These are phyloP conservation scores for Ceriops decandra DNA, from an alignment of 345 rosid species.

Conservation along the genomic window DNA sequence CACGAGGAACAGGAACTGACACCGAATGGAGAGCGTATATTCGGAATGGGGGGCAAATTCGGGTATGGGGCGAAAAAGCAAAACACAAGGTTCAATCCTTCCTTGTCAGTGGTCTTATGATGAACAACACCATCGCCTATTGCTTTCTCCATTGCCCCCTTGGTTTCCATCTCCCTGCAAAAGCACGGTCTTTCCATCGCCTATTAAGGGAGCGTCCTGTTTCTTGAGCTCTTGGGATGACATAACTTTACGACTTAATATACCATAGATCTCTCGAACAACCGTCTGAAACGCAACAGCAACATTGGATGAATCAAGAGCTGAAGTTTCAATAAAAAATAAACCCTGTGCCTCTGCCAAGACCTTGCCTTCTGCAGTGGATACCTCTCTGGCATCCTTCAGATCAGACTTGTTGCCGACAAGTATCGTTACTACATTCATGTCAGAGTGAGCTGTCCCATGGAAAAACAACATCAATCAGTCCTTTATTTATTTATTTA, in stretches of 20 bases:
- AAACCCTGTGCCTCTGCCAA: constrained; percentile 21
- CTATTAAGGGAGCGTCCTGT: constrained; percentile 14
- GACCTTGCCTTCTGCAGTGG: constrained; percentile 16
- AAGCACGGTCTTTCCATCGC: constrained; percentile 16
- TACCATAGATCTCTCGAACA: constrained; percentile 19
- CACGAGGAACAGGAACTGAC: too few species aligned
- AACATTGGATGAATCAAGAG: constrained; percentile 18
- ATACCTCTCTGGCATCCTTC: constrained; percentile 15
- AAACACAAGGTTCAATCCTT: not conserved
- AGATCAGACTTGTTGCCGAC: constrained; percentile 21
- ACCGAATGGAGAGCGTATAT: not conserved
- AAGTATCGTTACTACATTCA: constrained; percentile 15
- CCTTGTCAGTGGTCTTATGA: too few species aligned
- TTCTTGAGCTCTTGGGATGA: constrained; percentile 21
- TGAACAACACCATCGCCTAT: constrained; percentile 4
- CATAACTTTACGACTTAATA: constrained; percentile 16
- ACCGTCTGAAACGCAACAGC: constrained; percentile 13
- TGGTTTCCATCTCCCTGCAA: constrained; percentile 2
- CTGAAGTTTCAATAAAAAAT: constrained; percentile 21
- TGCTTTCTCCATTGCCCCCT: not conserved
- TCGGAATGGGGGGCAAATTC: not conserved
- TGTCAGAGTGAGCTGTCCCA: constrained; percentile 22
- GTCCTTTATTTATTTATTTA: too few species aligned
- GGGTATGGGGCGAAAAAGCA: not conserved
- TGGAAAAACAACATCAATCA: not conserved